Evolutionary conservation across 768 basidiomycete species (phyloP), one percentile per base, ranked within the genome.

Genomic region (Lepiota venenata): DNA sequence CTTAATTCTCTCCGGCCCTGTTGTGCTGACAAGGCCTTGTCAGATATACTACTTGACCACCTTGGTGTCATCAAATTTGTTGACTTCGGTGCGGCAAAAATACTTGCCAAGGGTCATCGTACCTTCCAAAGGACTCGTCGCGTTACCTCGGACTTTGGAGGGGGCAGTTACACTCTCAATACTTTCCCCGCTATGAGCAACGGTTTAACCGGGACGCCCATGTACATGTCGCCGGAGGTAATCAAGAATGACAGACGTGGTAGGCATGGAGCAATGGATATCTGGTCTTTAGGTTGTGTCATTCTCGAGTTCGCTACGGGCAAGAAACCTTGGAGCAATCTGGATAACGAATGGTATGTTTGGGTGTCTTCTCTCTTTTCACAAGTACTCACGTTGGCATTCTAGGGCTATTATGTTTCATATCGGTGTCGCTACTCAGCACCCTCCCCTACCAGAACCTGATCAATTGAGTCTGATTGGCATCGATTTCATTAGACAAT

Each of bases 141-240:
- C 22, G 72, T 71, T 6, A 64, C 78, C 2, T 83, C 80, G 52
- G 64, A 70, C n/a, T 35, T 41, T n/a, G 46, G 39, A 20, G 44
- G 44, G n/a, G 45, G 45, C 14, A 55, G 48, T 22, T 62, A 63
- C 18, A 59, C 64, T n/a, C 52, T 60, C 55, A 69, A 64, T 44
- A 63, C 65, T 9, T 61, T 68, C 40, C 61, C 68, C 25, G 69
- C 66, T 4, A 75, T 87, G 71, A 85, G 86, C 66, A 94, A 93
- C 70, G 91, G 90, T 61, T 73, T 99, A 32, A 97, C 95, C 1
- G 96, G 94, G 15, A 99, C 97, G 11, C 97, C 97, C 0, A 98
- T 98, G 96, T 98, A 99, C 70, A 98, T 99, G 93, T 97, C 95
- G 4, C 97, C 97, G 1, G 97, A 99, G 67, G 85, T 97, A 50